Conservation (phyloP, 1,284 basidiomycete genomes). For the Papiliotrema nemorosa region DNA sequence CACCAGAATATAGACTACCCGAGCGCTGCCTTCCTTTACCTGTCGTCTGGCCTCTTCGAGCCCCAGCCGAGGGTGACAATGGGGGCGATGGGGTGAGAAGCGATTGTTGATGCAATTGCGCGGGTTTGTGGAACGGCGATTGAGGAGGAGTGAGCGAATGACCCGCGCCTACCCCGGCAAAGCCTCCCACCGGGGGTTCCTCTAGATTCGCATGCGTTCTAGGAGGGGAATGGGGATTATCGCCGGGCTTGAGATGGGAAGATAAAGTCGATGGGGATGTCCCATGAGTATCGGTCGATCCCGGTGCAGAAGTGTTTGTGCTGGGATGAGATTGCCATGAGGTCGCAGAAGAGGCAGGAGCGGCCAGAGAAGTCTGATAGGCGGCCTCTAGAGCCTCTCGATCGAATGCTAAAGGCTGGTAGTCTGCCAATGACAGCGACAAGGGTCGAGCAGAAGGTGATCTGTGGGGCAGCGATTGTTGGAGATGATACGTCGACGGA, state of each 20-base stretch:
- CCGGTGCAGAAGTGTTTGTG: background rate
- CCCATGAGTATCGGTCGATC: background rate
- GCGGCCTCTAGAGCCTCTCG: constrained; percentile 26
- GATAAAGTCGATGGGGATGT: constrained; percentile 7
- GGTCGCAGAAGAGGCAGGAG: constrained; percentile 7
- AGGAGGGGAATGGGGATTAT: constrained; percentile 9
- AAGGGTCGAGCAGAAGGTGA: constrained; percentile 21
- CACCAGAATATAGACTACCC: background rate
- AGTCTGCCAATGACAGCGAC: constrained; percentile 30
- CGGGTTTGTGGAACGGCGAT: constrained; percentile 19
- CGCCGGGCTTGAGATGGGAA: constrained; percentile 5
- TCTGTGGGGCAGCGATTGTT: constrained; percentile 25
- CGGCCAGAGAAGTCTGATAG: constrained; percentile 20
- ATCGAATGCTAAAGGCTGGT: constrained; percentile 33
- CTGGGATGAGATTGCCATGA: constrained; percentile 9
- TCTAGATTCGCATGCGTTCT: background rate
- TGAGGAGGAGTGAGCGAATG: constrained; percentile 31
- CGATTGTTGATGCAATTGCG: background rate
- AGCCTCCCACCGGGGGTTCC: background rate
- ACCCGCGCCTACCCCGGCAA: constrained; percentile 31
- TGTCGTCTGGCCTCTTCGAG: constrained; percentile 1
- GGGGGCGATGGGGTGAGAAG: constrained; percentile 15
- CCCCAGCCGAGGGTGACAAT: constrained; percentile 9
- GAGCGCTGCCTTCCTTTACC: too few species aligned
- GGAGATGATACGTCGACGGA: constrained; percentile 9